These are phyloP conservation scores for Dioscorea alata DNA, from an alignment of 106 monocot species.

Conservation along the genomic window DNA sequence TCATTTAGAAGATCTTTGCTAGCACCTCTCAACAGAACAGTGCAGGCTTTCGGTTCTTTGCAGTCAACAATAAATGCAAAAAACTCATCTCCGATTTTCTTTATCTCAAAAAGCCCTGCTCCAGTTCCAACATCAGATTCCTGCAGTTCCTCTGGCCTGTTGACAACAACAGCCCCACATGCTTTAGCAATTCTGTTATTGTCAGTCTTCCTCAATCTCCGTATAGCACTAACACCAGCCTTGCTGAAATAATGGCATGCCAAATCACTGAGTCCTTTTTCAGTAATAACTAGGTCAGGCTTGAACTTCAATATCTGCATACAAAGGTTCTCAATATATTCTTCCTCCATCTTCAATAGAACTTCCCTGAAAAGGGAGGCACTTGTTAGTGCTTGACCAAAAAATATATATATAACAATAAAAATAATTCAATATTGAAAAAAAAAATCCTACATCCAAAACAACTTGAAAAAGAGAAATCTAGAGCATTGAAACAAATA, in stretches of 20 bases:
- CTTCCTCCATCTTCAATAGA: slow-evolving; percentile 91
- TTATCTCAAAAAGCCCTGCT: slow-evolving; percentile 91
- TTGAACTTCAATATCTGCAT: slow-evolving; percentile 85
- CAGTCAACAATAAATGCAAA: slow-evolving; percentile 93
- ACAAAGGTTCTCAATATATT: slow-evolving; percentile 89
- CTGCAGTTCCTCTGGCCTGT: slow-evolving; percentile 92
- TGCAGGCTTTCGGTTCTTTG: slow-evolving; percentile 93
- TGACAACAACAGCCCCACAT: slow-evolving; percentile 87
- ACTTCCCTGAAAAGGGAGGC: slow-evolving; percentile 54
- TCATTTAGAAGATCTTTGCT: slow-evolving; percentile 98
- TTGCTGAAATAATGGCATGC: slow-evolving; percentile 91
- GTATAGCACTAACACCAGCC: slow-evolving; percentile 89
- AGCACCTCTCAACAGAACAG: slow-evolving; percentile 88
- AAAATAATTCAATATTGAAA: neutral
- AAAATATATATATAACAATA: neutral
- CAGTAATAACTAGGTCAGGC: slow-evolving; percentile 87
- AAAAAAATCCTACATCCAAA: too few species aligned
- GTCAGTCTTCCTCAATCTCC: slow-evolving; percentile 82
- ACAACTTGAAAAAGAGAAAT: too few species aligned
- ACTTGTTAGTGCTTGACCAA: neutral
- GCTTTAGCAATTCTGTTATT: slow-evolving; percentile 93
- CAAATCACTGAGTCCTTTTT: slow-evolving; percentile 94
- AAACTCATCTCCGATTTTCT: slow-evolving; percentile 95
- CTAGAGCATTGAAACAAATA: too few species aligned
- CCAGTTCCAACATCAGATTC: slow-evolving; percentile 96